Evolutionary conservation across 2,329 filamentous ascomycete genomes (phyloP).

Genomic region (Fusarium irregulare): DNA sequence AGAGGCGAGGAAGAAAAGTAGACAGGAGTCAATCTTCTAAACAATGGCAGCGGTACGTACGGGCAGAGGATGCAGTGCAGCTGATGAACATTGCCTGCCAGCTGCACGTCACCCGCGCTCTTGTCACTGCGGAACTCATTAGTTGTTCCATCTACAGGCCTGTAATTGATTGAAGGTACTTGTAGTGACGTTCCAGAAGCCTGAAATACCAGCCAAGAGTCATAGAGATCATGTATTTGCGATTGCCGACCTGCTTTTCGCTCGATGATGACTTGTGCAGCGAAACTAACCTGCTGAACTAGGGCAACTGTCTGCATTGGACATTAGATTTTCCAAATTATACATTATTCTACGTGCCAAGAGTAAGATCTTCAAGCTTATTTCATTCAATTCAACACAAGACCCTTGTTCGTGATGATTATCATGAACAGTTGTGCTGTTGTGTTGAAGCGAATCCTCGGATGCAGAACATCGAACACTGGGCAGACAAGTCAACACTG

Average conservation of each 20-base stretch:
- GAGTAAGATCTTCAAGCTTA: too few relatives aligned
- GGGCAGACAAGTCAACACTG: neutral
- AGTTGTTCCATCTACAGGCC: neutral
- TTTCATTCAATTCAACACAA: neutral
- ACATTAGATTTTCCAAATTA: neutral
- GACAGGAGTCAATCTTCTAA: neutral
- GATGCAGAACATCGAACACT: neutral
- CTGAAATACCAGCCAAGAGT: neutral
- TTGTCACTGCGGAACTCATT: neutral
- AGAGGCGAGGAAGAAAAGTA: neutral
- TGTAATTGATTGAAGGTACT: neutral
- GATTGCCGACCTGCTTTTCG: neutral
- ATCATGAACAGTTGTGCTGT: neutral
- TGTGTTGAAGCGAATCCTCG: neutral
- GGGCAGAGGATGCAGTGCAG: neutral
- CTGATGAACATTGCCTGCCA: constrained; percentile 25
- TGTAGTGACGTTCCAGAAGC: neutral
- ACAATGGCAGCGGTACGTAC: too few relatives aligned
- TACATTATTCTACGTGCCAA: neutral
- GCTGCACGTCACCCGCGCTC: neutral
- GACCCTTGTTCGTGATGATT: neutral
- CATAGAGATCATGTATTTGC: neutral
- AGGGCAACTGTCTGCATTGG: neutral
- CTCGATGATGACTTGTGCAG: neutral
- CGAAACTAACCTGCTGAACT: neutral